Conservation (phyloP, 148 eudicot species). For the Suaeda aralocaspica region DNA sequence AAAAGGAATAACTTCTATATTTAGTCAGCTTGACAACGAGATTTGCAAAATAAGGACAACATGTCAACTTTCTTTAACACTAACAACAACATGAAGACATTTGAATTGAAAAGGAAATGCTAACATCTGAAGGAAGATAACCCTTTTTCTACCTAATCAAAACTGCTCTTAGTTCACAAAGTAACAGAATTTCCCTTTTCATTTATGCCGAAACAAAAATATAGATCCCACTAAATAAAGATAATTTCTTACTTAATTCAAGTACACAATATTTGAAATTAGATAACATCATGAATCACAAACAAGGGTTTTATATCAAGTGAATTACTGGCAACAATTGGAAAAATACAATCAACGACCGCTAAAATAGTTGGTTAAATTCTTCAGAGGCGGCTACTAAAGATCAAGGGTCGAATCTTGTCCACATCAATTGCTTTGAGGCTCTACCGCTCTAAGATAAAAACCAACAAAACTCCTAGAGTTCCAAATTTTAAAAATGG, state of each 20-base stretch:
- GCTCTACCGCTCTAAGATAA: too few relatives aligned
- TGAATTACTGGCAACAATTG: neutral
- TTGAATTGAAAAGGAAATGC: slow-evolving; percentile 3
- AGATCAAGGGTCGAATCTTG: too few relatives aligned
- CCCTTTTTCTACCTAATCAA: slow-evolving; percentile 13
- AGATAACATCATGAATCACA: neutral
- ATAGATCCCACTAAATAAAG: neutral
- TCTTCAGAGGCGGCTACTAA: too few relatives aligned
- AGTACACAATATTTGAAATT: neutral
- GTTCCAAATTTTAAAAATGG: neutral
- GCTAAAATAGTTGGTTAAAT: too few relatives aligned
- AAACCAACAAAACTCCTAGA: neutral
- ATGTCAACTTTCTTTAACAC: neutral
- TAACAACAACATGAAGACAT: slow-evolving; percentile 2
- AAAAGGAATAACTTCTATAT: neutral
- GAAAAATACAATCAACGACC: neutral
- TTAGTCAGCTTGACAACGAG: slow-evolving; percentile 5
- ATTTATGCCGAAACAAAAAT: neutral
- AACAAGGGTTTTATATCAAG: slow-evolving; percentile 12
- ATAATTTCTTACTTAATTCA: slow-evolving; percentile 3
- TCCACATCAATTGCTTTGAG: too few relatives aligned
- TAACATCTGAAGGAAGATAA: slow-evolving; percentile 7
- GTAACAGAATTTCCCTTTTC: slow-evolving; percentile 15
- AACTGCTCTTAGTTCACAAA: slow-evolving; percentile 4
- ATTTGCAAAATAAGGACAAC: neutral